Percentiles rank a stretch among this genome's conserved stretches.
Conservation (phyloP, 2,329 filamentous ascomycete genomes). For the Epichloe sibirici region DNA sequence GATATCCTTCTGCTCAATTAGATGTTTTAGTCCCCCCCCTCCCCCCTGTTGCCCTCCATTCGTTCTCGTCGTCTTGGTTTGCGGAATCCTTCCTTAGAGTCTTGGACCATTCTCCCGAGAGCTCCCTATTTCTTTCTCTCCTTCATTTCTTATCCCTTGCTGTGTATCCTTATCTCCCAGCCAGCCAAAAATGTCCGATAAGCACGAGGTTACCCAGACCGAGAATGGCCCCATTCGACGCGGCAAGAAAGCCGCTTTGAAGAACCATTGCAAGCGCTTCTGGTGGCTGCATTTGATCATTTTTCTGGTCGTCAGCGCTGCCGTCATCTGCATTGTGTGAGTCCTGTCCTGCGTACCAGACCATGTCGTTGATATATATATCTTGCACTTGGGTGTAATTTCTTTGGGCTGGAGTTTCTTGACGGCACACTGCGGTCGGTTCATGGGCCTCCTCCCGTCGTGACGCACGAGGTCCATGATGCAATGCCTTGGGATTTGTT, state of each 20-base stretch:
- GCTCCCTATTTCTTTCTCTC: background rate
- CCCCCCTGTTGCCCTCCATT: background rate
- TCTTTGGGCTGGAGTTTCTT: background rate
- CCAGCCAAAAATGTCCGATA: constrained; percentile 25
- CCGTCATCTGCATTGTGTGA: constrained; percentile 49
- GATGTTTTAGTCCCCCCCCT: background rate
- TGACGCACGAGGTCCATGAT: background rate
- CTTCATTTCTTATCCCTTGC: background rate
- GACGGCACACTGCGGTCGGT: too few relatives aligned
- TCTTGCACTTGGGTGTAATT: background rate
- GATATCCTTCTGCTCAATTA: constrained; percentile 3
- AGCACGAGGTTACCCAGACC: constrained; percentile 22
- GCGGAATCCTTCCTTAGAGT: background rate
- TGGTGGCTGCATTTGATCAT: constrained; percentile 51
- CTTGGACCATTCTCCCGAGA: background rate
- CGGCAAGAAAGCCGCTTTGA: constrained; percentile 26
- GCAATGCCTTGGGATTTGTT: background rate
- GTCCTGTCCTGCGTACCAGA: constrained; percentile 16
- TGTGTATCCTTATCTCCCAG: background rate
- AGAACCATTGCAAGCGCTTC: constrained; percentile 39
- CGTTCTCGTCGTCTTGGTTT: constrained; percentile 1
- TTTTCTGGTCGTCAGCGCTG: constrained; percentile 34
- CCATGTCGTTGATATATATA: background rate
- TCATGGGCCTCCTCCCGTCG: too few relatives aligned
- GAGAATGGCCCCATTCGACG: constrained; percentile 19